Evolutionary conservation across 2,329 filamentous ascomycete species (phyloP), one percentile per base, ranked within the genome.

Genomic region (Fonsecaea monophora): DNA sequence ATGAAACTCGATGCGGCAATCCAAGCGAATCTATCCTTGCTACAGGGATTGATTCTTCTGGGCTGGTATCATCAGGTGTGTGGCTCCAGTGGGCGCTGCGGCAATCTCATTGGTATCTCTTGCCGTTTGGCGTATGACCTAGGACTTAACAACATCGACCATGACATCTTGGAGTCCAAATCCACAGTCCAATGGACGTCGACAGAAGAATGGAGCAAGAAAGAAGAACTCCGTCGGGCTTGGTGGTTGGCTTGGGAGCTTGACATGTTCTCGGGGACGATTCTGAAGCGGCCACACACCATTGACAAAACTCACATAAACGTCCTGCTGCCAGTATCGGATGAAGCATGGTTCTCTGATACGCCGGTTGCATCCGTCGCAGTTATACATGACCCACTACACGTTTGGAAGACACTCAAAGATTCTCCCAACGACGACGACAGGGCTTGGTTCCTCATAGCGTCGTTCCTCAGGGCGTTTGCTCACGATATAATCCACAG

Each of bases 221-320:
- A 34, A 34, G 63, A 65, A 30, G 63, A 65, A 32, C 37, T 48
- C 10, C 63, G 63, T 3, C 56, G 63, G 3, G 57, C 63, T 5
- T 65, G 56, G 57, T 65, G 63, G 63, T 34, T 57, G 15, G 50
- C 54, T 13, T 65, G 63, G 63, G 63, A 65, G 30, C 57, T 65
- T 9, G 63, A 65, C 40, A 48, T 38, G n/a, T 65, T 65, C 48
- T 25, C 30, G 21, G 37, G 42, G 18, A 55, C 34, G 5, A 45
- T 61, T 5, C 30, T 54, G 0, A 30, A 32, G 12, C 32, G 48
- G 35, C 63, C 63, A 18, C 54, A 42, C 35, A 38, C 45, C 8
- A 55, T 65, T 30, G 63, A 65, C 18, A 32, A 38, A 25, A 40
- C 15, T 3, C 32, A 54, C 13, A 42, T 60, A 30, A 37, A 32